These are phyloP conservation scores for Ceratocystis papillata DNA, from an alignment of 2,329 filamentous ascomycete species.

Conservation along the genomic window DNA sequence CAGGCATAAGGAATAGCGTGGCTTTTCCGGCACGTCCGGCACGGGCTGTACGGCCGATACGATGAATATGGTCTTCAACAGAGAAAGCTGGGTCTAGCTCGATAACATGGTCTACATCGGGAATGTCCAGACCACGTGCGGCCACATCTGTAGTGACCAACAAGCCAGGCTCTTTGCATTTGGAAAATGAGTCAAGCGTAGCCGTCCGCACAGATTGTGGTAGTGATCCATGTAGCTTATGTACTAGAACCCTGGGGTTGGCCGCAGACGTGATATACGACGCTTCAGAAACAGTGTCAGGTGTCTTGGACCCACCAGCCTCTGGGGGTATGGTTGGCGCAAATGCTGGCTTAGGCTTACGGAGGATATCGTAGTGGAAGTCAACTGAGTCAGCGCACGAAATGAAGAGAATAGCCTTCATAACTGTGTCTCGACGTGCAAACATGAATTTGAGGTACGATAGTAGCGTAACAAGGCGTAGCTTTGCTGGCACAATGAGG, in stretches of 20 bases:
- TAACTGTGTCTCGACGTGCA: constrained; percentile 75
- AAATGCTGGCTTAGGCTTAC: constrained; percentile 24
- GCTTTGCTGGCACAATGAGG: constrained; percentile 74
- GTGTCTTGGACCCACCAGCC: constrained; percentile 27
- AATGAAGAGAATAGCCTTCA: constrained; percentile 95
- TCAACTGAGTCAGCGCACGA: constrained; percentile 95
- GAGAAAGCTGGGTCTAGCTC: constrained; percentile 96
- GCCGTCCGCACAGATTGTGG: constrained; percentile 77
- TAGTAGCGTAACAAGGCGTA: constrained; percentile 78
- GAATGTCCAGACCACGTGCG: constrained; percentile 87
- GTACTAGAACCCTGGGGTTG: constrained; percentile 62
- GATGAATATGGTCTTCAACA: constrained; percentile 84
- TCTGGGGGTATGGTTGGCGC: constrained; percentile 25
- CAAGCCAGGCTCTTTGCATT: constrained; percentile 62
- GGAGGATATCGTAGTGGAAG: constrained; percentile 81
- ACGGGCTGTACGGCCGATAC: constrained; percentile 87
- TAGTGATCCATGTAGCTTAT: constrained; percentile 85
- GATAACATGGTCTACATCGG: constrained; percentile 85
- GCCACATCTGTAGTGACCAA: constrained; percentile 93
- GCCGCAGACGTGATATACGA: constrained; percentile 63
- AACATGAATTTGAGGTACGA: constrained; percentile 80
- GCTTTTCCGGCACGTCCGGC: constrained; percentile 81
- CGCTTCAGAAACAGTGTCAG: constrained; percentile 56
- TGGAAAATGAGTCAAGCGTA: constrained; percentile 70
- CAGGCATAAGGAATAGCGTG: constrained; percentile 79